Conservation (phyloP, 495 filamentous ascomycete genomes). For the Aspergillus incahuasiensis region DNA sequence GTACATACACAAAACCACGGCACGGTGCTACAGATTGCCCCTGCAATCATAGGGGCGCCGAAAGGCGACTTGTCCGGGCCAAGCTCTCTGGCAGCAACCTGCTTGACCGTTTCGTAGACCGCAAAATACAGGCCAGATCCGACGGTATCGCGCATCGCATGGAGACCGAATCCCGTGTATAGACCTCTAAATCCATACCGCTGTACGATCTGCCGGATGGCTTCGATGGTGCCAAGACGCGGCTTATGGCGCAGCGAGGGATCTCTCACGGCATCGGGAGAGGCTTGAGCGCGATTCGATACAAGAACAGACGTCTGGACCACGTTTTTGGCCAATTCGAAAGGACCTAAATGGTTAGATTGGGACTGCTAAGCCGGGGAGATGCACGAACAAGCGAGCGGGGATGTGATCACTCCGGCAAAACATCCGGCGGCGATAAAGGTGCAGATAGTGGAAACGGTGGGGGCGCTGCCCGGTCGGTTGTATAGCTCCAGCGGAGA, state of each 20-base stretch:
- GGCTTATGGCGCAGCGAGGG: slow-evolving; percentile 63
- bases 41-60: slow-evolving; percentile 41
- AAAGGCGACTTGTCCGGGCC: slow-evolving; percentile 37
- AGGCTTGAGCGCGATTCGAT: slow-evolving; percentile 59
- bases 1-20: slow-evolving; percentile 45
- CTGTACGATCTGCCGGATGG: slow-evolving; percentile 71
- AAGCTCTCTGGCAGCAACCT: slow-evolving; percentile 61
- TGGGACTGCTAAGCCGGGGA: neutral
- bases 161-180: slow-evolving; percentile 82
- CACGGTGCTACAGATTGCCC: slow-evolving; percentile 44
- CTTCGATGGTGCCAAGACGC: slow-evolving; percentile 75
- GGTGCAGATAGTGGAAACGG: slow-evolving; percentile 61
- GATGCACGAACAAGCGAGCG: slow-evolving; percentile 70
- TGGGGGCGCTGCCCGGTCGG: slow-evolving; percentile 63
- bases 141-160: slow-evolving; percentile 78
- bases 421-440: slow-evolving; percentile 75
- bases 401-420: slow-evolving; percentile 73
- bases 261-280: slow-evolving; percentile 51
- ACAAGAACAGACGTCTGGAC: slow-evolving; percentile 87
- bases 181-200: slow-evolving; percentile 73
- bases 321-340: slow-evolving; percentile 90
- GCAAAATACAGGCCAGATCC: slow-evolving; percentile 89
- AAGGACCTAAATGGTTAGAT: slow-evolving; percentile 58
- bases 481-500: slow-evolving; percentile 71
- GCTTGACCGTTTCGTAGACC: slow-evolving; percentile 87